Base-by-base conservation (phyloP, 148 eudicot species). In the Fagopyrum esculentum region DNA sequence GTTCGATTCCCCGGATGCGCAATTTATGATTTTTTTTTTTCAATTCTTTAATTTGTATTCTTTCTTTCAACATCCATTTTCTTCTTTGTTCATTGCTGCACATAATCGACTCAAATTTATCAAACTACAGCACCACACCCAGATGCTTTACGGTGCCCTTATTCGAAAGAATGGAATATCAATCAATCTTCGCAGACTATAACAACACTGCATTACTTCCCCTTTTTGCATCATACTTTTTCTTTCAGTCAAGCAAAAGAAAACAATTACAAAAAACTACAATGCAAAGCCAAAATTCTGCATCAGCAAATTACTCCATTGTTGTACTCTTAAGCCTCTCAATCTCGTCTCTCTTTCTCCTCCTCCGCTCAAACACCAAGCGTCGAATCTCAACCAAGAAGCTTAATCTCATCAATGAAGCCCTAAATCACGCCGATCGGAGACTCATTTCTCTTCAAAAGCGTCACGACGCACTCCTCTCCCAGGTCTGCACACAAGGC, bases 1-100 rank as follows among this genome's bases (percentile, higher is more conserved):
- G 85, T 85, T 85, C 86, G 88, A 85, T 85, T 85, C 88, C 88
- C 86, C 83, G 86, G 84, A 85, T 85, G 84, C 84, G 86, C 86
- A 78, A 4, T 12, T 5, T 3, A 69, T 0, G 16, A 0, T 43
- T 69, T 13, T 13, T 13, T 69, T 66, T 4, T 9, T 8, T 9
- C 10, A n/a, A n/a, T n/a, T n/a, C n/a, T n/a, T n/a, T n/a, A n/a
- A n/a, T n/a, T n/a, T n/a, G n/a, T n/a, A n/a, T n/a, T 66, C 26
- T 4, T 1, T 1, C 40, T 35, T 0, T 35, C 40, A 35, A 35
- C 2, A 35, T 35, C 40, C 40, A 35, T 35, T 35, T 35, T 35
- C 40, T 35, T 35, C 40, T 35, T 35, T 1, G 40, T 35, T 35
- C 40, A 35, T 35, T 35, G 40, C 40, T 35, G 40, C 40, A 35